Conservation (phyloP, 164 flowering plant species). For the Vitis rupestris region DNA sequence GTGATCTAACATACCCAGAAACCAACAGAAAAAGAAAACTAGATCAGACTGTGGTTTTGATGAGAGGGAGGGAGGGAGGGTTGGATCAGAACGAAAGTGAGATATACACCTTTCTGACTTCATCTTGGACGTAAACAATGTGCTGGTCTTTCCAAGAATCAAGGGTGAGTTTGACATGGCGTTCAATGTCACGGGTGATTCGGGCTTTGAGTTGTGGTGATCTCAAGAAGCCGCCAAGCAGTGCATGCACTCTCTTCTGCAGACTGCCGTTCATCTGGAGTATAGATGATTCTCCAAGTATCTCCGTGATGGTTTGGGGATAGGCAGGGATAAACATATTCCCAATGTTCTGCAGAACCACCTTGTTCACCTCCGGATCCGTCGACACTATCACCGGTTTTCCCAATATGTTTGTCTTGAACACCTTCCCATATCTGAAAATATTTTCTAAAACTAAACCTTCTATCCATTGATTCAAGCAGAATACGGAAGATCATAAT, state of each 20-base stretch:
- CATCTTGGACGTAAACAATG: slow-evolving; percentile 62
- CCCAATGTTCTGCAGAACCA: slow-evolving; percentile 75
- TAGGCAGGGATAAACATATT: slow-evolving; percentile 66
- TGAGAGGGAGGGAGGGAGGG: neutral
- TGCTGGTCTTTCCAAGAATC: slow-evolving; percentile 48
- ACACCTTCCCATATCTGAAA: slow-evolving; percentile 85
- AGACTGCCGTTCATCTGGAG: slow-evolving; percentile 63
- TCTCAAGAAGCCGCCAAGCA: slow-evolving; percentile 66
- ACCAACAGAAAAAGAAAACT: neutral
- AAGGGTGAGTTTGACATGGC: slow-evolving; percentile 39
- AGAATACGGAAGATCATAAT: neutral
- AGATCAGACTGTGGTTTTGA: neutral
- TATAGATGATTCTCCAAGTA: slow-evolving; percentile 73
- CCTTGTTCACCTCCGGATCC: slow-evolving; percentile 86
- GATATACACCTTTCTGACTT: slow-evolving; percentile 56
- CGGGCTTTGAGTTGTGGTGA: slow-evolving; percentile 70
- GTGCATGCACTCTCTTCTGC: slow-evolving; percentile 74
- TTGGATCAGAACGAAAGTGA: neutral
- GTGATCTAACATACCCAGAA: slow-evolving; percentile 48
- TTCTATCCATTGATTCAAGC: no score
- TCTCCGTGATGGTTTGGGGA: slow-evolving; percentile 70
- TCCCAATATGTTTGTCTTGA: slow-evolving; percentile 82
- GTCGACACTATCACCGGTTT: slow-evolving; percentile 81
- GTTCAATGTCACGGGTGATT: slow-evolving; percentile 56
- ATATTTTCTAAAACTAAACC: neutral